Base-by-base conservation (phyloP, 495 filamentous ascomycete species). In the Penicillium ochrochloron region DNA sequence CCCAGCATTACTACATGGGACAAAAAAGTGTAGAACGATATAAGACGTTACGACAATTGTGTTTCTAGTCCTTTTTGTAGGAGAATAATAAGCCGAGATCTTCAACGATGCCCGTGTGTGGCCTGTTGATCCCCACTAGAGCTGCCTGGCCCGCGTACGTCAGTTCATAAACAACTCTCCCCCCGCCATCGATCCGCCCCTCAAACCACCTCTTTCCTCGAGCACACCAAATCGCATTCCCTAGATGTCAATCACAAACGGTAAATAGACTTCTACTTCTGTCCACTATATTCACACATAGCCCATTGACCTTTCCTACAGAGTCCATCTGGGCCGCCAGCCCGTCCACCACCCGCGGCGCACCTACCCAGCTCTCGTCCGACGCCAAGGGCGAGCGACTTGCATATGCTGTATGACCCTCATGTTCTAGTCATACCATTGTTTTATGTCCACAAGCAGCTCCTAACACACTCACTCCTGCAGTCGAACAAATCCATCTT, bases 401-500 rank as follows among this genome's bases (percentile, higher is more conserved):
- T 75, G 91, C 93, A 56, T 99, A 98, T 73, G 92, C 95, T 55
- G 94, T 97, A 86, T 77, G 88, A 21, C 25, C 78, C 12, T 34
- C 37, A 15, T 14, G 31, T 34, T 17, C 29, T 41, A 39, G 41
- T 15, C 39, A 35, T 53, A 8, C 4, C 0, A 35, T 39, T 59
- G 33, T 41, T 54, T 44, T 4, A 31, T 17, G 3, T 29, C 12
- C 2, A 8, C 21, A 10, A 33, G n/a, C 9, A 23, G 5, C 52
- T 52, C 21, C 65, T 73, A 34, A 75, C 65, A 55, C 17, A 60
- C 29, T 34, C 34, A n/a, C 54, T 21, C 50, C 25, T 57, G 25
- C 60, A 97, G 94, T 93, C 92, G 37, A 93, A 92, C 68, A 98
- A 98, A 84, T 97, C 94, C 44, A 89, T 97, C 73, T 98, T 97